Conservation (phyloP, 2,329 filamentous ascomycete species). For the Sporothrix inflata region DNA sequence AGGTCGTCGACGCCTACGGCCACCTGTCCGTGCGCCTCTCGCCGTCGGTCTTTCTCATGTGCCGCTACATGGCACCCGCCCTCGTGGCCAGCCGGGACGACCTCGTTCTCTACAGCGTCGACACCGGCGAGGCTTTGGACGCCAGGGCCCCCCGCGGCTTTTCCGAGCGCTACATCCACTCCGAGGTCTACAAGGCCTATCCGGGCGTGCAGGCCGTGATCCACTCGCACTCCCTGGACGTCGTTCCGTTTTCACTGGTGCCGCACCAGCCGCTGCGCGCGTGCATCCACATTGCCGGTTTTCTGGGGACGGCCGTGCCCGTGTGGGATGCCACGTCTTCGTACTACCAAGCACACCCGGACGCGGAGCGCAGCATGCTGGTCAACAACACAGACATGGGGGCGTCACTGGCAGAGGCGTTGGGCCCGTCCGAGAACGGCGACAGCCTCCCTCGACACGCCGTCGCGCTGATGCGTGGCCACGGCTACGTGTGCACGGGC, state of each 20-base stretch:
- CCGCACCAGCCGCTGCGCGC: neutral
- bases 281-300: neutral
- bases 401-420: neutral
- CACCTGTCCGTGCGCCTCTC: neutral
- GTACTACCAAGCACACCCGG: slow-evolving; percentile 1
- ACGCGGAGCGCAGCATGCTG: slow-evolving; percentile 7
- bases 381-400: slow-evolving; percentile 4
- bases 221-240: slow-evolving; percentile 3
- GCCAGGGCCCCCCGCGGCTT: neutral
- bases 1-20: slow-evolving; percentile 15
- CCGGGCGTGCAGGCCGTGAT: neutral
- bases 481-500: slow-evolving; percentile 2
- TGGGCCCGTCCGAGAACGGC: neutral
- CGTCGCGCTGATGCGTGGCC: neutral
- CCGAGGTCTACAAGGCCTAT: slow-evolving; percentile 13
- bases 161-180: slow-evolving; percentile 11
- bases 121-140: neutral
- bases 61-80: slow-evolving; percentile 11
- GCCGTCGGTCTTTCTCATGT: neutral
- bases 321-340: neutral
- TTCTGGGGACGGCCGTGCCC: neutral
- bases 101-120: neutral
- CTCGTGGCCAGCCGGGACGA: neutral
- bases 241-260: neutral
- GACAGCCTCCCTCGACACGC: too few relatives aligned